Percentiles rank a stretch among this genome's conserved stretches.
These are phyloP conservation scores for Onygena corvina DNA, from an alignment of 2,329 filamentous ascomycete species.

Conservation along the genomic window DNA sequence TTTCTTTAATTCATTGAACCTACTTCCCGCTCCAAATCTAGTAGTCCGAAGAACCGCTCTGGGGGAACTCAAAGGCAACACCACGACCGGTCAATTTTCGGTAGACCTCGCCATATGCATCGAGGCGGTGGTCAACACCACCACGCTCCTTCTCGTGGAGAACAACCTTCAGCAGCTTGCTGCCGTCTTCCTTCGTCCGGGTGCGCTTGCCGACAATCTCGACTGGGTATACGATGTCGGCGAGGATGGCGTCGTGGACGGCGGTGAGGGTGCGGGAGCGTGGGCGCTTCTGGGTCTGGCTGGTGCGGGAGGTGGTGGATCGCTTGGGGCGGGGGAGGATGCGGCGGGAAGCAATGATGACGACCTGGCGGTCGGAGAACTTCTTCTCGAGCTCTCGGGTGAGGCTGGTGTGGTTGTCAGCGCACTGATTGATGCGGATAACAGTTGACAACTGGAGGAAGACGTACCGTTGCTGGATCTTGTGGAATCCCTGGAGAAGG, in stretches of 20 bases:
- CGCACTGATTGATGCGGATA: background rate
- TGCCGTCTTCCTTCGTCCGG: constrained; percentile 97
- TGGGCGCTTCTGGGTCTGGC: constrained; percentile 96
- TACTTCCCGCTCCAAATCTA: constrained; percentile 39
- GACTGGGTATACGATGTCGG: constrained; percentile 97
- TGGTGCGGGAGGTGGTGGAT: constrained; percentile 90
- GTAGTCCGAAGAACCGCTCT: constrained; percentile 65
- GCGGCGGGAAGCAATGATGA: constrained; percentile 97
- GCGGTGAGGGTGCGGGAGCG: constrained; percentile 95
- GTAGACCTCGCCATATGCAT: constrained; percentile 99
- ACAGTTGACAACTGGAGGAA: background rate
- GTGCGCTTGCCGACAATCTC: constrained; percentile 99
- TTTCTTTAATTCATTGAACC: constrained; percentile 5
- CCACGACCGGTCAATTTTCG: constrained; percentile 90
- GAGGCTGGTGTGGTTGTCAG: constrained; percentile 48
- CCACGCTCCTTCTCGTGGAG: constrained; percentile 99
- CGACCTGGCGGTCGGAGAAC: constrained; percentile 99
- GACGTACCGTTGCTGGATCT: constrained; percentile 96
- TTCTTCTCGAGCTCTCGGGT: constrained; percentile 99
- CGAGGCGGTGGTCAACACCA: constrained; percentile 97
- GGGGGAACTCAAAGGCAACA: constrained; percentile 98
- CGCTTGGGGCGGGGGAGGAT: constrained; percentile 98
- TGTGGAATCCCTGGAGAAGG: constrained; percentile 96
- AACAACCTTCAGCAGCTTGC: constrained; percentile 97
- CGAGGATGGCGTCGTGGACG: constrained; percentile 96